Base-by-base conservation (phyloP, 306 rosid species). In the Rubus parviflorus region DNA sequence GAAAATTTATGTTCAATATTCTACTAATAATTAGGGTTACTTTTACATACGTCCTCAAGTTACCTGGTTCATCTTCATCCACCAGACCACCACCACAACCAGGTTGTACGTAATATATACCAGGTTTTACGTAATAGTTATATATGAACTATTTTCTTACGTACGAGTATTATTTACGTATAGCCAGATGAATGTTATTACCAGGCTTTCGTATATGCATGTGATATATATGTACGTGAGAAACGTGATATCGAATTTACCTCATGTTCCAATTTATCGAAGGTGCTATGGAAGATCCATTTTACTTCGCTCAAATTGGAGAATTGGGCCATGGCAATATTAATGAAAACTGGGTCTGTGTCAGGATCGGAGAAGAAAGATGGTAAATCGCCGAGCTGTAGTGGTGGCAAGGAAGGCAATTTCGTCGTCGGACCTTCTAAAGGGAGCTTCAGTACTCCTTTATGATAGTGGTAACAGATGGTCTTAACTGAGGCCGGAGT, bases 401-500 rank as follows among this genome's bases (percentile, higher is more conserved):
- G 56, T 12, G 46, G 46, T 8, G 66, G 20, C 17, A 73, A 12
- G 67, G 22, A 4, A 57, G 48, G 35, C 47, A 35, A 16, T 38
- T 46, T 13, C 1, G 8, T 63, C 4, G 67, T 22, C 48, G 86
- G 37, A 17, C 20, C 35, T 66, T 41, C 30, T 17, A 79, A 46
- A 0, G 89, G 90, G 15, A 86, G 76, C 76, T 83, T 81, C n/a
- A 90, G 4, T 37, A 75, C 12, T 20, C 89, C 95, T 63, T 65
- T 65, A 38, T 83, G 77, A 35, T 83, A 74, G 47, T 45, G 7
- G 65, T 84, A 86, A 78, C 60, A 83, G 2, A 86, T 83, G 2
- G 42, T 68, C 57, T 79, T 79, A 1, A 87, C 90, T 2, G 83
- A 83, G 74, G 85, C 81, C 20, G 79, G 66, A 65, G 85, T 88